These are phyloP conservation scores for Botrytis byssoidea DNA, from an alignment of 2,329 filamentous ascomycete species.

Conservation along the genomic window DNA sequence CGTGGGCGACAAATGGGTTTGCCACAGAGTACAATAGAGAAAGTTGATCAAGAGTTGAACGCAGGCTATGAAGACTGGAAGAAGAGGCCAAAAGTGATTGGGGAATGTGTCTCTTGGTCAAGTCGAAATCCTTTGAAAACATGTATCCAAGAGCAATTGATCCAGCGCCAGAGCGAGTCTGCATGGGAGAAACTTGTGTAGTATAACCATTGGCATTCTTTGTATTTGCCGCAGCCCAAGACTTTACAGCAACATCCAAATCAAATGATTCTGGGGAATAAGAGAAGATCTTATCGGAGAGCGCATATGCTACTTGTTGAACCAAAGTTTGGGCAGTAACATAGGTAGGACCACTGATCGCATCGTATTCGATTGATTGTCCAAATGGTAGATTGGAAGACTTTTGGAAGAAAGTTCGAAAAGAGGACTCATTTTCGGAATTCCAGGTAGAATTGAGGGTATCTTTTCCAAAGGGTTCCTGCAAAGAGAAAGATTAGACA, in stretches of 20 bases:
- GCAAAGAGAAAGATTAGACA: conserved; percentile 13
- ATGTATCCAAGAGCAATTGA: conserved; percentile 93
- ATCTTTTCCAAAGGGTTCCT: conserved; percentile 35
- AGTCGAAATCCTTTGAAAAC: conserved; percentile 94
- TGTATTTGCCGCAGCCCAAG: conserved; percentile 69
- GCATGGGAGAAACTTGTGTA: conserved; percentile 74
- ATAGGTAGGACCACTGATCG: conserved; percentile 85
- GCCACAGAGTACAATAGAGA: conserved; percentile 87
- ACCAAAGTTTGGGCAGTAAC: conserved; percentile 89
- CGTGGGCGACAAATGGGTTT: conserved; percentile 88
- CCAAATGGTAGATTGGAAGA: conserved; percentile 59
- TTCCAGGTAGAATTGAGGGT: conserved; percentile 38
- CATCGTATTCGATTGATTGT: conserved; percentile 51
- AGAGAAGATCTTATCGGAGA: conserved; percentile 96
- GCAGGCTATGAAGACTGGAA: conserved; percentile 75
- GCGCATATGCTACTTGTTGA: conserved; percentile 90
- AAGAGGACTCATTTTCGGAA: conserved; percentile 29
- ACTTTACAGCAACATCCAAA: conserved; percentile 76
- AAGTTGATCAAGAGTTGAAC: conserved; percentile 84
- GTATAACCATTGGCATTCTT: conserved; percentile 79
- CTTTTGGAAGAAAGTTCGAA: conserved; percentile 35
- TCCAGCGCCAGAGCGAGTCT: conserved; percentile 86
- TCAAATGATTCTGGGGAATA: conserved; percentile 95
- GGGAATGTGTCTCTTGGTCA: conserved; percentile 85
- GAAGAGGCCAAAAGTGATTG: conserved; percentile 89